Base-by-base conservation (phyloP, 2,329 filamentous ascomycete species). In the Fusarium sp. region DNA sequence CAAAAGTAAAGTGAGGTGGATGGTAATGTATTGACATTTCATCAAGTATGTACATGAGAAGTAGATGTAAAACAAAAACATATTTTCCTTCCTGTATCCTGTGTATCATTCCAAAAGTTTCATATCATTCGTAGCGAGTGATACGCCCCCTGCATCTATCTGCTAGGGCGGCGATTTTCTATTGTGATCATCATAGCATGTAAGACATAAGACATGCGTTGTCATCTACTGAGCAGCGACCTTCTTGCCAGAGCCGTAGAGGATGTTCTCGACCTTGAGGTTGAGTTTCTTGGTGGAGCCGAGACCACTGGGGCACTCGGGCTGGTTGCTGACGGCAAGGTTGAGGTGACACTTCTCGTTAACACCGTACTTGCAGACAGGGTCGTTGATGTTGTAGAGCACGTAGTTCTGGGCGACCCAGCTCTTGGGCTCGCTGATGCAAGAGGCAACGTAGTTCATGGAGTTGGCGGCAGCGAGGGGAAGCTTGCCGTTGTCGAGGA, bases 381-480 rank as follows among this genome's bases (percentile, higher is more conserved):
- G 76, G 78, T 90, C 87, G 63, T 83, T 80, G 56, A 90, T 86
- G 82, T 90, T 90, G 81, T 84, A 85, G 24, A 89, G 83, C 55
- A 83, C 79, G 79, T 88, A 81, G 81, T 90, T 89, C 74, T 85
- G 80, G 67, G 82, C 87, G 49, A 89, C 85, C 84, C 85, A 90
- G 81, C 82, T 88, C 75, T 82, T 79, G 41, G 81, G 77, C 71
- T 85, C 74, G 20, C 78, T 79, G 18, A 88, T 80, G 79, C 88
- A 89, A 68, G 81, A 82, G 58, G 84, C 78, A 13, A 89, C 77
- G 72, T 84, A 89, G 81, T 87, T 86, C 83, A 90, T 89, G 81
- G 85, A 87, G 84, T 90, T 90, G 76, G 87, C 78, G 6, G 88
- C 88, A 58, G 84, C 84, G 54, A 91, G 84, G 12, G 88, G 86